Conservation (phyloP, 23 red algal genomes). For the Gracilaria domingensis region DNA sequence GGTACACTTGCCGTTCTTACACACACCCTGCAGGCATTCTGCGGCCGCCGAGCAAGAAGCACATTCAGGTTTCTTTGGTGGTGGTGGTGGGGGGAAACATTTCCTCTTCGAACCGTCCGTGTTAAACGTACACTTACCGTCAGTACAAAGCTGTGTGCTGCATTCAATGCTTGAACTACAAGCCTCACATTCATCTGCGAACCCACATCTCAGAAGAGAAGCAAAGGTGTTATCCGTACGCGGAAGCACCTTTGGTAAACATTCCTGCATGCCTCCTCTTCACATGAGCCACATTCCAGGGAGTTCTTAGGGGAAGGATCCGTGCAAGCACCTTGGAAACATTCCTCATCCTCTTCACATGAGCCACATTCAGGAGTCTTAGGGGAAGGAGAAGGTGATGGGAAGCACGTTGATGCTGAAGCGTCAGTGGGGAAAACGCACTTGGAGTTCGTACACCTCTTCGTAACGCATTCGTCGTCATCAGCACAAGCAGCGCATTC, state of each 20-base stretch:
- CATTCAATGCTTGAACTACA: constrained; percentile 22
- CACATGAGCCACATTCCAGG: too few species aligned
- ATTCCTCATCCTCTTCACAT: not conserved
- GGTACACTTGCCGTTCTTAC: constrained; percentile 55
- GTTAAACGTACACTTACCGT: constrained; percentile 35
- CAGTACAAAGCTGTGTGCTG: constrained; percentile 24
- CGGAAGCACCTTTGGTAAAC: too few species aligned
- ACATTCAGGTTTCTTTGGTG: constrained; percentile 25
- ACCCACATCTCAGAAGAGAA: constrained; percentile 19
- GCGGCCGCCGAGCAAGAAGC: not conserved
- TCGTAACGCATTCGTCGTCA: constrained; percentile 32
- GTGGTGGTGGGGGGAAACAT: constrained; percentile 47
- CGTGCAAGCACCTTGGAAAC: constrained; percentile 1
- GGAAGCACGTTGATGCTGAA: not conserved
- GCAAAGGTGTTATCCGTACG: constrained; percentile 37
- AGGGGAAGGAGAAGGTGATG: not conserved
- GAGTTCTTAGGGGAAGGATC: too few species aligned
- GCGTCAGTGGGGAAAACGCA: constrained; percentile 30
- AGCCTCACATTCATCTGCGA: constrained; percentile 22
- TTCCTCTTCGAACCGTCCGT: constrained; percentile 37
- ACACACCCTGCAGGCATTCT: constrained; percentile 14
- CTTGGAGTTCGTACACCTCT: constrained; percentile 31
- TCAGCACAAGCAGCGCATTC: constrained; percentile 36
- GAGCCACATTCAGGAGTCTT: constrained; percentile 23
- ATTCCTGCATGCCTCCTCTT: too few species aligned